Percentiles rank a stretch among this genome's conserved stretches.
Evolutionary conservation across 352 stramenopile genomes (phyloP).

Genomic region (Halophytophthora batemanensis): DNA sequence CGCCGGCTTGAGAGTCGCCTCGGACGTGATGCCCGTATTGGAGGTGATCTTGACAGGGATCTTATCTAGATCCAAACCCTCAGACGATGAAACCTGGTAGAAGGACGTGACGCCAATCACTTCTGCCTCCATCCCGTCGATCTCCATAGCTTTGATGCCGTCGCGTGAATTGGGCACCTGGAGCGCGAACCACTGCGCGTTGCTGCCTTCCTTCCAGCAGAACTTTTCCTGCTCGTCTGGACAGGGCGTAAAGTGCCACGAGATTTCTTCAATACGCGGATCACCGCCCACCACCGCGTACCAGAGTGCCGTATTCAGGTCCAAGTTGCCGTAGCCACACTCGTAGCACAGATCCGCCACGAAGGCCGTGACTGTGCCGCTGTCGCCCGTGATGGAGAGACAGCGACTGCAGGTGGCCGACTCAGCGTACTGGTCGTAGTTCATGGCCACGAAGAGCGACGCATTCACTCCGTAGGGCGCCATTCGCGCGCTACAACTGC

Average conservation of each 20-base stretch:
- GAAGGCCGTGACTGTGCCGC: constrained; percentile 41
- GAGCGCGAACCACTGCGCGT: constrained; percentile 56
- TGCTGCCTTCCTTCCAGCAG: constrained; percentile 70
- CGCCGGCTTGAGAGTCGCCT: constrained; percentile 45
- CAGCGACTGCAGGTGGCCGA: constrained; percentile 57
- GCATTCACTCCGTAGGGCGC: constrained; percentile 39
- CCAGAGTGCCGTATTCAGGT: constrained; percentile 61
- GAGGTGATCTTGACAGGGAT: constrained; percentile 82
- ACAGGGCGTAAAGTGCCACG: constrained; percentile 58
- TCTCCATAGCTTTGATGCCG: constrained; percentile 47
- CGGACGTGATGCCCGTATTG: constrained; percentile 89
- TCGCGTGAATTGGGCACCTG: constrained; percentile 55
- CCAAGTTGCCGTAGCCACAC: constrained; percentile 56
- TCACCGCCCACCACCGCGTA: constrained; percentile 49
- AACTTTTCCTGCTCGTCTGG: constrained; percentile 60
- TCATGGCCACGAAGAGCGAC: constrained; percentile 58
- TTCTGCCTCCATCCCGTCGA: constrained; percentile 34
- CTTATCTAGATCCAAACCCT: constrained; percentile 28
- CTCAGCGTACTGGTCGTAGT: constrained; percentile 57
- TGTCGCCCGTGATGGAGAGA: constrained; percentile 42
- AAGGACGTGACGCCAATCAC: constrained; percentile 91
- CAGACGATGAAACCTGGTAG: constrained; percentile 44
- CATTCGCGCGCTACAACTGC: constrained; percentile 47
- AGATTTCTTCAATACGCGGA: constrained; percentile 46
- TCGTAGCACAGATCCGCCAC: constrained; percentile 70